These are phyloP conservation scores for Ascochyta koolunga DNA, from an alignment of 2,329 filamentous ascomycete genomes.

Conservation along the genomic window DNA sequence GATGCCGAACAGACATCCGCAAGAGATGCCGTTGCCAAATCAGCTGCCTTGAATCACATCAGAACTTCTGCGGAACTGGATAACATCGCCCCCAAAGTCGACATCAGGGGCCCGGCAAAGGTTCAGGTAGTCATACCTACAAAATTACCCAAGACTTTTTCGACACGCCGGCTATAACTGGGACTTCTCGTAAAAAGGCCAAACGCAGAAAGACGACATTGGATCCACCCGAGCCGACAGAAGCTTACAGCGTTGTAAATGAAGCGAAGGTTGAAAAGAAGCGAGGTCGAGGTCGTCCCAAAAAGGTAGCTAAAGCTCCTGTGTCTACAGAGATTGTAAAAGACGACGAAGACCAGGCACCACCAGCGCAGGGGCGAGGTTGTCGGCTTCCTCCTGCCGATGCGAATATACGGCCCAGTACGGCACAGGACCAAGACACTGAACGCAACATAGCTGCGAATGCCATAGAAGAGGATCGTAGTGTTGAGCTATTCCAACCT, in stretches of 20 bases:
- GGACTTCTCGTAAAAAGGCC: conserved; percentile 18
- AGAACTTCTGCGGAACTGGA: neutral
- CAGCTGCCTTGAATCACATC: neutral
- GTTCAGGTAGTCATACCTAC: conserved; percentile 35
- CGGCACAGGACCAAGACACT: neutral
- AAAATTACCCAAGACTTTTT: conserved; percentile 11
- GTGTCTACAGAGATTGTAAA: conserved; percentile 1
- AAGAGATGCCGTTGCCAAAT: neutral
- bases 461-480: neutral
- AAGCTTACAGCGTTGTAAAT: neutral
- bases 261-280: conserved; percentile 30
- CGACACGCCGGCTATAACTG: neutral
- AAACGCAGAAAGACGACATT: conserved; percentile 32
- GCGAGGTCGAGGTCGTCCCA: conserved; percentile 41
- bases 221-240: conserved; percentile 18
- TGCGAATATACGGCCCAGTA: neutral
- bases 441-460: neutral
- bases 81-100: neutral
- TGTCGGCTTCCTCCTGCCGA: neutral
- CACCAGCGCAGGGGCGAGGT: neutral
- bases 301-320: conserved; percentile 24
- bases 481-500: neutral
- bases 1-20: neutral
- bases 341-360: conserved; percentile 3
- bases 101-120: conserved; percentile 22